phyloP scores from a whole-genome alignment of 768 basidiomycete species.

The Trametes elegans region DNA sequence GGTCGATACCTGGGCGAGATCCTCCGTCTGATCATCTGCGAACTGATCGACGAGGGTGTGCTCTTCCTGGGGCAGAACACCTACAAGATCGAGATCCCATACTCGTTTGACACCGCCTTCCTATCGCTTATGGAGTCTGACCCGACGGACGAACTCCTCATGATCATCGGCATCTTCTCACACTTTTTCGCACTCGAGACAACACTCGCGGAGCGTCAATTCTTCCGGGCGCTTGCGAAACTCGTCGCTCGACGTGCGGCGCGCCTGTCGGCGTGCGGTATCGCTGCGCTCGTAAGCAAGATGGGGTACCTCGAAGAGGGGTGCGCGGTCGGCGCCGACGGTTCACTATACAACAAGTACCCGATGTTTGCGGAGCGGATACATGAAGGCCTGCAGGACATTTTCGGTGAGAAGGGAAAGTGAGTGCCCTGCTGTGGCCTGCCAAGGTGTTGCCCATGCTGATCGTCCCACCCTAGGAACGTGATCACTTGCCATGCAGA shows the following conservation, averaged over 20 bases:
- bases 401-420: slow-evolving; percentile 96
- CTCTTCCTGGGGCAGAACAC: slow-evolving; percentile 98
- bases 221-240: slow-evolving; percentile 92
- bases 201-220: slow-evolving; percentile 92
- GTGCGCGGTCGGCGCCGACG: slow-evolving; percentile 88
- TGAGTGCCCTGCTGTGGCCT: slow-evolving; percentile 36
- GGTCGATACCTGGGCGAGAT: slow-evolving; percentile 97
- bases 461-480: slow-evolving; percentile 38
- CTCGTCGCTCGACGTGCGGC: slow-evolving; percentile 90
- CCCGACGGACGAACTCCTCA: slow-evolving; percentile 93
- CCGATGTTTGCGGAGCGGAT: slow-evolving; percentile 92
- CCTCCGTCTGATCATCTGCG: slow-evolving; percentile 89
- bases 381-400: slow-evolving; percentile 88
- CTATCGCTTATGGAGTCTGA: slow-evolving; percentile 97
- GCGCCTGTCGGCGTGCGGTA: slow-evolving; percentile 89
- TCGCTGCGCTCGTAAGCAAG: slow-evolving; percentile 94
- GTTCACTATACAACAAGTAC: slow-evolving; percentile 98
- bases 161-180: slow-evolving; percentile 95
- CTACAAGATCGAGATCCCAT: slow-evolving; percentile 94
- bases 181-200: slow-evolving; percentile 98
- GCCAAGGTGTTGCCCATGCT: not conserved
- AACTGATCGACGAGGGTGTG: slow-evolving; percentile 95
- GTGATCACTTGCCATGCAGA: slow-evolving; percentile 83
- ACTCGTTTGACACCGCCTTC: slow-evolving; percentile 95
- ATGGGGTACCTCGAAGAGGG: slow-evolving; percentile 92